Base-by-base conservation (phyloP, 257 asterid species). In the Solanum paucissectum region DNA sequence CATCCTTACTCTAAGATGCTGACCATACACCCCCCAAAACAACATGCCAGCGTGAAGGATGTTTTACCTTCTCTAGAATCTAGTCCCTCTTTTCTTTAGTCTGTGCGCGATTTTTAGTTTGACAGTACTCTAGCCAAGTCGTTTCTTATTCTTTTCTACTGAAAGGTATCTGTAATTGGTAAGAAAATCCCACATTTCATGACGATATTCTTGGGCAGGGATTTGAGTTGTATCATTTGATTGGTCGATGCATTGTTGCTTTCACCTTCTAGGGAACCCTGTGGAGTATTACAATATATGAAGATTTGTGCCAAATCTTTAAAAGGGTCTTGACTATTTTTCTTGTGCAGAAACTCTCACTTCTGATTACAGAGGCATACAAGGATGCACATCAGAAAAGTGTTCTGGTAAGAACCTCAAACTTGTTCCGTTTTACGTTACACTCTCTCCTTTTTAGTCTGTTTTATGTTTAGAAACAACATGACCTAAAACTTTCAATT, bases 371-470 rank as follows among this genome's bases (percentile, higher is more conserved):
- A 1, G 98, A 95, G 88, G 99, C 99, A 16, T 96, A 95, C 95
- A 94, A 92, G 87, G 98, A 96, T 64, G 99, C 99, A 7, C 99
- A 96, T 92, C 94, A 93, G 92, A 96, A 96, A 91, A 96, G 99
- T 88, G 98, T 96, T 58, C 75, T 83, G 94, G 99, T 96, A 83
- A 87, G 94, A 69, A 55, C 60, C 42, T 81, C 32, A 52, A 68
- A 62, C 81, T 85, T 9, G 25, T 36, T 46, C 25, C 27, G 5
- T 16, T 86, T 74, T 20, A 2, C 11, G 13, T 5, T 16, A 29
- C 20, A 7, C 69, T 8, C 42, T 23, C 74, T 60, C 21, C 29
- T n/a, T 76, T 14, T 55, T 25, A 23, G 16, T 33, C 9, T 58
- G 49, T 36, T 60, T 27, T 85, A 21, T 12, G 40, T 6, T 36